These are phyloP conservation scores for Aspergillus fumigatus DNA, from an alignment of 2,329 filamentous ascomycete genomes.

Conservation along the genomic window DNA sequence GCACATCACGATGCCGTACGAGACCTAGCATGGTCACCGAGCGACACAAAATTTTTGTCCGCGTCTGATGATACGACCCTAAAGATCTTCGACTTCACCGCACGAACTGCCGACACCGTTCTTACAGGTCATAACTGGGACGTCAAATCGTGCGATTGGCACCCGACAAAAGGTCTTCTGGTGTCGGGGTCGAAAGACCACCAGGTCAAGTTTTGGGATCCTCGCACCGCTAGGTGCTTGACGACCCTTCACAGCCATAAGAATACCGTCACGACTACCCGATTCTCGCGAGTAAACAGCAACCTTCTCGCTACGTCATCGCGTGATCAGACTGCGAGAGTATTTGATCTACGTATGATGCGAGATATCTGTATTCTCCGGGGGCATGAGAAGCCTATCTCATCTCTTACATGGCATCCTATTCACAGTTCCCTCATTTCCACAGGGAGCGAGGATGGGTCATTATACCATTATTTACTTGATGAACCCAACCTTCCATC, in stretches of 20 bases:
- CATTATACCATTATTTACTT: constrained; percentile 89
- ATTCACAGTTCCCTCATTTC: constrained; percentile 84
- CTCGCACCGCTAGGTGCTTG: constrained; percentile 80
- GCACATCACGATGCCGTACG: constrained; percentile 86
- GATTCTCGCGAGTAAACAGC: constrained; percentile 82
- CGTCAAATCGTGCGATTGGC: constrained; percentile 95
- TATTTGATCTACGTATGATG: constrained; percentile 98
- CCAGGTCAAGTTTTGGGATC: constrained; percentile 96
- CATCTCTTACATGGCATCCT: constrained; percentile 88
- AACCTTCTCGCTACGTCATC: constrained; percentile 86
- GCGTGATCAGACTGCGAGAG: constrained; percentile 83
- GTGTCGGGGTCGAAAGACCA: constrained; percentile 98
- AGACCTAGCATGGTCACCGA: constrained; percentile 89
- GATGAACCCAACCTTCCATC: constrained; percentile 86
- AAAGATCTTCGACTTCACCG: constrained; percentile 95
- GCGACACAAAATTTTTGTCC: constrained; percentile 92
- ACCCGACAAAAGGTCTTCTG: constrained; percentile 87
- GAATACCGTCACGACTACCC: constrained; percentile 89
- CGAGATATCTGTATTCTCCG: constrained; percentile 89
- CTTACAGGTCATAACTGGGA: constrained; percentile 97
- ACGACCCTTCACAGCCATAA: constrained; percentile 96
- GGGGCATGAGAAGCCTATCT: constrained; percentile 94
- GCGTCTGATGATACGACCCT: constrained; percentile 89
- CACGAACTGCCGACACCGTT: constrained; percentile 74
- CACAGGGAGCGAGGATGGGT: constrained; percentile 84